Evolutionary conservation across 306 rosid genomes (phyloP).

Genomic region (Erythrophleum fordii): DNA sequence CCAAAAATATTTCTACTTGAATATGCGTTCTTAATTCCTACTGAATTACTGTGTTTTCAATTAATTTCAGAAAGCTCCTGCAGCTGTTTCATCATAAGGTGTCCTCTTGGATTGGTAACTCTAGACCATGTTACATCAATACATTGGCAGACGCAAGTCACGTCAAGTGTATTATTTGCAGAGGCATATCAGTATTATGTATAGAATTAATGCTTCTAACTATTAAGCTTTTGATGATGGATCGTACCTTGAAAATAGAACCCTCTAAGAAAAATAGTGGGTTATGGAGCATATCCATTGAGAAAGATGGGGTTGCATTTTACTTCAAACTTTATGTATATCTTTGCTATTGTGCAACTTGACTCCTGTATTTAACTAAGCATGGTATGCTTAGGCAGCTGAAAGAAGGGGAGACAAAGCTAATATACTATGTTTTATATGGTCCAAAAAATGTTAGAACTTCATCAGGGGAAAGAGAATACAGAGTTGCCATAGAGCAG

Average conservation of each 20-base stretch:
- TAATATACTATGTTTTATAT: not conserved
- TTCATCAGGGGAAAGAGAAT: not conserved
- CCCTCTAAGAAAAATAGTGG: slow-evolving; percentile 4
- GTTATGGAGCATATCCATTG: not conserved
- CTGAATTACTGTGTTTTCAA: slow-evolving; percentile 9
- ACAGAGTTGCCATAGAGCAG: not conserved
- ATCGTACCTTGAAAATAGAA: slow-evolving; percentile 27
- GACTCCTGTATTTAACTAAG: not conserved
- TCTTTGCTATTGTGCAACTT: not conserved
- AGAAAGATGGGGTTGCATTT: slow-evolving; percentile 15
- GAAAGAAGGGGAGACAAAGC: not conserved
- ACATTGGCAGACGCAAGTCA: not conserved
- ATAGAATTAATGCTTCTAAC: not conserved
- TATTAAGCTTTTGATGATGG: slow-evolving; percentile 14
- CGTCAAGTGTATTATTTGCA: not conserved
- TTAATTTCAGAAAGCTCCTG: slow-evolving; percentile 67
- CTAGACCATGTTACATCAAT: slow-evolving; percentile 20
- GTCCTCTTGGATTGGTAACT: not conserved
- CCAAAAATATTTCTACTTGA: not conserved
- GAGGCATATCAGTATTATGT: not conserved
- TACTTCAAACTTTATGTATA: not conserved
- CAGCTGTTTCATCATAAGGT: slow-evolving; percentile 47
- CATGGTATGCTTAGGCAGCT: not conserved
- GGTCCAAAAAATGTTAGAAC: not conserved
- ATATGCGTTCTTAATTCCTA: not conserved